Evolutionary conservation across 441 rosid genomes (phyloP).

Genomic region (Pelargonium fulgidum): DNA sequence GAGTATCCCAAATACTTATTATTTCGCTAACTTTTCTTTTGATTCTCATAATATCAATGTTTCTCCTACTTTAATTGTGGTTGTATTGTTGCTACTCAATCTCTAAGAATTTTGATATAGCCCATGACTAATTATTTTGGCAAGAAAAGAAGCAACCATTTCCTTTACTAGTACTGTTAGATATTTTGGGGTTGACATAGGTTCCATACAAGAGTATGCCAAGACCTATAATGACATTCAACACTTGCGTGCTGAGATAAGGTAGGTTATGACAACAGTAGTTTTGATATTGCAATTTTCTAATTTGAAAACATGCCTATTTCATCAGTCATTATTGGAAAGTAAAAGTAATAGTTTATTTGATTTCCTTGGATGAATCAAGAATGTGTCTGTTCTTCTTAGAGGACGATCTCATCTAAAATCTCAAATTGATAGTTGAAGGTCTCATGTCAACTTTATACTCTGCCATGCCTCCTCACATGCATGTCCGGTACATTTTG

Average conservation of each 20-base stretch:
- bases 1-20: slow-evolving; percentile 59
- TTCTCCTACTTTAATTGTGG: neutral
- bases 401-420: no score
- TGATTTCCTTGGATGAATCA: no score
- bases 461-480: no score
- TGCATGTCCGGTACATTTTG: no score
- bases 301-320: slow-evolving; percentile 6
- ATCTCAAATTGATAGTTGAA: no score
- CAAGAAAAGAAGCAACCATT: slow-evolving; percentile 14
- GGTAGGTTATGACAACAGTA: slow-evolving; percentile 35
- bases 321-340: neutral
- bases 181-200: slow-evolving; percentile 87
- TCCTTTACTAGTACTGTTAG: slow-evolving; percentile 49
- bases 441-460: no score
- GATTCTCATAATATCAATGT: neutral
- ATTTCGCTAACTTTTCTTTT: slow-evolving; percentile 5
- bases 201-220: slow-evolving; percentile 67
- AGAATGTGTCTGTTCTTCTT: no score
- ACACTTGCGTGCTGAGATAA: slow-evolving; percentile 80
- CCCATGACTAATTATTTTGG: neutral
- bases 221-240: slow-evolving; percentile 46
- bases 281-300: neutral
- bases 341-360: neutral
- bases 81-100: neutral
- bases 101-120: neutral